phyloP scores from a whole-genome alignment of 75 land plant species.

The Sequoiadendron giganteum region DNA sequence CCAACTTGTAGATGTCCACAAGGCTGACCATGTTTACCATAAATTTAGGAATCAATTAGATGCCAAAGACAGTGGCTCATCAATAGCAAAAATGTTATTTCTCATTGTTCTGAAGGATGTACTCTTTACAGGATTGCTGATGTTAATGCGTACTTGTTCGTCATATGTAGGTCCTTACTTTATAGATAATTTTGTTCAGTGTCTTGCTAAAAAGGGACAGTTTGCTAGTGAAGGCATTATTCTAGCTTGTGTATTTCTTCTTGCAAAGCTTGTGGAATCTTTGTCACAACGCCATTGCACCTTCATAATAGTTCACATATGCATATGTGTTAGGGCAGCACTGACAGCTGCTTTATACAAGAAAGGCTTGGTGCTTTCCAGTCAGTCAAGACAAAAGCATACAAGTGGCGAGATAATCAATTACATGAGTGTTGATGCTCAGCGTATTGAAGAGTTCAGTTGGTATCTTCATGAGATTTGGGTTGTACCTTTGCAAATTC shows the following conservation, averaged over 20 bases:
- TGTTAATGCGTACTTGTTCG: background rate
- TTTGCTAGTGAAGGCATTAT: too few relatives aligned
- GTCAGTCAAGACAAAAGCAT: slow-evolving; percentile 24
- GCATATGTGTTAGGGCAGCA: slow-evolving; percentile 13
- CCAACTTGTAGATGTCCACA: slow-evolving; percentile 37
- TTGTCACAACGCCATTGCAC: slow-evolving; percentile 25
- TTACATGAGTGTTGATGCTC: too few relatives aligned
- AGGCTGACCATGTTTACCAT: slow-evolving; percentile 33
- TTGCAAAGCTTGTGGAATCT: slow-evolving; percentile 24
- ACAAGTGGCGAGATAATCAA: too few relatives aligned
- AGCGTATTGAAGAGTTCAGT: slow-evolving; percentile 33
- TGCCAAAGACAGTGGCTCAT: slow-evolving; percentile 7
- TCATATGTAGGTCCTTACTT: slow-evolving; percentile 33
- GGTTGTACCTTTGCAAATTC: slow-evolving; percentile 75
- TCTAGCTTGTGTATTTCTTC: slow-evolving; percentile 17
- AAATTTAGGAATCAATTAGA: slow-evolving; percentile 20
- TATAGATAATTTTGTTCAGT: too few relatives aligned
- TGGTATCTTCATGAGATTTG: slow-evolving; percentile 67
- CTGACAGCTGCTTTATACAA: slow-evolving; percentile 8
- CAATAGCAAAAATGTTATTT: slow-evolving; percentile 37
- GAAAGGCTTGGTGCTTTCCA: slow-evolving; percentile 30
- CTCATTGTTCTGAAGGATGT: slow-evolving; percentile 16
- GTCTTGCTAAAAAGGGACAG: too few relatives aligned
- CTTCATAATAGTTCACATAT: slow-evolving; percentile 18
- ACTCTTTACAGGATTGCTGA: slow-evolving; percentile 8